Base-by-base conservation (phyloP, 805 yeast genomes). In the Debaryomyces castellii region DNA sequence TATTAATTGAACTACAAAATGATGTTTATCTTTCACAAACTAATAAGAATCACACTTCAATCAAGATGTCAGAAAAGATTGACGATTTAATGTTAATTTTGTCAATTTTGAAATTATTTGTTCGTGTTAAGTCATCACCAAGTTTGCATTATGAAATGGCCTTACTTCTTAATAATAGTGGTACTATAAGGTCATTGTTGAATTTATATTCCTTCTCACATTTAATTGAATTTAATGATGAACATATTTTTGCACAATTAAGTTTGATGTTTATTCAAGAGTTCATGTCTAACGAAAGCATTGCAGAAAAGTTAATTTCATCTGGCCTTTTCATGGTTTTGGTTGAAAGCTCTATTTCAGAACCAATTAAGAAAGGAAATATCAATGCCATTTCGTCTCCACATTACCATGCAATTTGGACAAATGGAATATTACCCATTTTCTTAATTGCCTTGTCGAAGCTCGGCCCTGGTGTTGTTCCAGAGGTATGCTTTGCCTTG, bases 381-480 rank as follows among this genome's bases (percentile, higher is more conserved):
- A 64, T 88, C 2, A 68, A 73, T 11, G 76, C 87, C 2, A 73
- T 72, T 32, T 57, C 65, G 0, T 62, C 79, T 3, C 77, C 87
- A 0, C 77, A 78, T 40, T 64, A 87, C 47, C 92, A 90, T 60
- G 75, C 78, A 43, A 69, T 87, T n/a, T 91, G 97, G 97, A 77
- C 82, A n/a, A 82, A 84, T 55, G 96, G 96, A 1, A 65, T 91
- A 14, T 69, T 91, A 24, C 83, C 94, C 0, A 78, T 88, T 4
- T 67, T 86, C 17, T 66, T 88, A 41, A 69, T 79, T 1, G 63
- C 88, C 12, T 58, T 89, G 33, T 73, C 82, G 22, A 77, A 75
- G 40, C 79, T 89, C 47, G 92, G 92, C 0, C 75, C 76, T 1
- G 73, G 80, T 36, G 70, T 85, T 2, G 52, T 85, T 1, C 82